Percentiles rank a stretch among this genome's conserved stretches.
Conservation (phyloP, 768 basidiomycete species). For the Tricholoma matsutake region DNA sequence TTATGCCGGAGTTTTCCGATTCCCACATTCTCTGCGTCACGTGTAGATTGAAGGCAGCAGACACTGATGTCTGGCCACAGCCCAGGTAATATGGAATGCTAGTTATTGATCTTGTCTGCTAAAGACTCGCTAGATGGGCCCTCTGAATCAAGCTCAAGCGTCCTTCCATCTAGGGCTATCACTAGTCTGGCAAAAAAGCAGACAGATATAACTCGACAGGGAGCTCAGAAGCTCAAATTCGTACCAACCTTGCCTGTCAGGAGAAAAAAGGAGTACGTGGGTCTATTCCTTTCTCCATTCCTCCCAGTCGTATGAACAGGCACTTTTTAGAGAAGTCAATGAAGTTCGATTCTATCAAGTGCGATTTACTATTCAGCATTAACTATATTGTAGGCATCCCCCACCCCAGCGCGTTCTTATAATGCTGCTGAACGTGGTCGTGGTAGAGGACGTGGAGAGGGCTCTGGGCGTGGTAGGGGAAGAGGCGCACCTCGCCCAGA, state of each 20-base stretch:
- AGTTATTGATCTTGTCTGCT: background rate
- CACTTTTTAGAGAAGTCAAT: constrained; percentile 55
- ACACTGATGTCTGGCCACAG: constrained; percentile 20
- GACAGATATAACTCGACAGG: constrained; percentile 68
- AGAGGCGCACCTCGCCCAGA: constrained; percentile 49
- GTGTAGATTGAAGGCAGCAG: background rate
- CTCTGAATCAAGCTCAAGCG: constrained; percentile 28
- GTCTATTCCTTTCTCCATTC: constrained; percentile 6
- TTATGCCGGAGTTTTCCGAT: too few relatives aligned
- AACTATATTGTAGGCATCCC: constrained; percentile 43
- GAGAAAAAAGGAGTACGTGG: constrained; percentile 76
- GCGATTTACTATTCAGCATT: background rate
- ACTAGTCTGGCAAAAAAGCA: constrained; percentile 73
- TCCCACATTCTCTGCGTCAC: background rate
- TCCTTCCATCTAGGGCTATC: constrained; percentile 58
- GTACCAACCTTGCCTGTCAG: constrained; percentile 72
- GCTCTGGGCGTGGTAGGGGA: constrained; percentile 52
- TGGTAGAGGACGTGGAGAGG: constrained; percentile 47
- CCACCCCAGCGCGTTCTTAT: constrained; percentile 28
- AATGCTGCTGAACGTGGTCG: constrained; percentile 41
- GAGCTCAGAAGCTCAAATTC: constrained; percentile 77
- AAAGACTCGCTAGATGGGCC: constrained; percentile 28
- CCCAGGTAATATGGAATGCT: background rate
- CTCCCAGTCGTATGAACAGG: constrained; percentile 5
- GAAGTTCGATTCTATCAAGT: constrained; percentile 39